Evolutionary conservation across 306 rosid genomes (phyloP).

Genomic region (Sechiopsis laciniata): DNA sequence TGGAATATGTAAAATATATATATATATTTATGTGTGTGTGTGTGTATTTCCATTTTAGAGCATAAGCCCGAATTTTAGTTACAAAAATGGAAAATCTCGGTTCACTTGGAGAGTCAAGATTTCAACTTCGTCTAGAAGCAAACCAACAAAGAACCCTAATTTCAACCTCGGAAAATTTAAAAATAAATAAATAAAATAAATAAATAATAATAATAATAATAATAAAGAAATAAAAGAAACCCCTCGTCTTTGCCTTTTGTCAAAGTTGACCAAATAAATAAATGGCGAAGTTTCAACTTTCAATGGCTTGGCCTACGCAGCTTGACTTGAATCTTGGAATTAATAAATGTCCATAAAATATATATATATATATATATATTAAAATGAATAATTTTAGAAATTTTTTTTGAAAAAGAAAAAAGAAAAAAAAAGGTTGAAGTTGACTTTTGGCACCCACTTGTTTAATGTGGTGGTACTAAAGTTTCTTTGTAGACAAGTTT

Average conservation of each 20-base stretch:
- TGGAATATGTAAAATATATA: too few relatives aligned
- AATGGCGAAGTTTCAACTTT: not conserved
- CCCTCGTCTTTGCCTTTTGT: constrained; percentile 3
- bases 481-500: not conserved
- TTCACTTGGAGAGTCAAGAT: not conserved
- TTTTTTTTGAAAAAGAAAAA: too few relatives aligned
- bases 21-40: too few relatives aligned
- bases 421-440: not conserved
- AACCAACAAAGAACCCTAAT: not conserved
- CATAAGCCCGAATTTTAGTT: not conserved
- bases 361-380: too few relatives aligned
- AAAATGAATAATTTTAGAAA: not conserved
- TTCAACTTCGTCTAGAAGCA: not conserved
- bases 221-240: not conserved
- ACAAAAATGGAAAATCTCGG: not conserved
- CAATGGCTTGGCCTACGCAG: not conserved
- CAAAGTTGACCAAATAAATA: not conserved
- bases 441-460: not conserved
- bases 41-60: not conserved
- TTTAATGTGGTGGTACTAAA: not conserved
- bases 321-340: not conserved
- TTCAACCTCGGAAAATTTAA: not conserved
- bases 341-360: too few relatives aligned
- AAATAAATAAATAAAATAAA: not conserved
- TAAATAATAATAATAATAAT: too few relatives aligned